Base-by-base conservation (phyloP, 1,139 yeast species). In the Candida sp. region DNA sequence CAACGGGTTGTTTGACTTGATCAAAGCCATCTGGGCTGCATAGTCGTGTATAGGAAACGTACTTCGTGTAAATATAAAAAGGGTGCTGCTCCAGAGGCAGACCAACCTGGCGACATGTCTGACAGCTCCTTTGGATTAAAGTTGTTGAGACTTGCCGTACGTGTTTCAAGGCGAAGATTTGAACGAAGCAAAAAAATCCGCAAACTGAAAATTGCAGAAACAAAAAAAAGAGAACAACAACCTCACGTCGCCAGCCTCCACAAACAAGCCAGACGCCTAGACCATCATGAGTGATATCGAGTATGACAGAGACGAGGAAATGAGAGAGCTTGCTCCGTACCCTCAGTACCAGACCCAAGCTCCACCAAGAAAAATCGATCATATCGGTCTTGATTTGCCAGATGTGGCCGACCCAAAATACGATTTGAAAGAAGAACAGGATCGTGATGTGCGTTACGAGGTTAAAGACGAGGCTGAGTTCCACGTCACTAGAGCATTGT, bases 1-100 rank as follows among this genome's bases (percentile, higher is more conserved):
- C 53, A 84, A 82, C 58, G 94, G 93, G 0, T 57, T 86, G 27
- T 74, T 78, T 44, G 82, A 77, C 51, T 66, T 85, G 56, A 56
- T 84, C 3, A 65, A 59, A 49, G 65, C 63, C 38, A 54, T 83
- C 28, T 83, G 86, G 86, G 46, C 33, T 31, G 68, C 67, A 30
- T 70, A 58, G 43, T 17, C 17, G 17, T 43, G 9, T 27, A 25
- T 35, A 32, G 39, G 33, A 31, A 25, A 38, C 11, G 33, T 28
- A 44, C 25, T 23, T 25, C 38, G 23, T 40, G 40, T 40, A 42
- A 37, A 23, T 41, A 17, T 17, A 17, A 17, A 17, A 17, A 17
- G 17, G 17, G 17, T 17, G 17, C 17, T 17, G 17, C 17, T 17
- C 17, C 17, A 17, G 17, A 17, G 17, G 17, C 17, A 17, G 17